These are phyloP conservation scores for Penicillium sp. DNA, from an alignment of 2,329 filamentous ascomycete genomes.

Conservation along the genomic window DNA sequence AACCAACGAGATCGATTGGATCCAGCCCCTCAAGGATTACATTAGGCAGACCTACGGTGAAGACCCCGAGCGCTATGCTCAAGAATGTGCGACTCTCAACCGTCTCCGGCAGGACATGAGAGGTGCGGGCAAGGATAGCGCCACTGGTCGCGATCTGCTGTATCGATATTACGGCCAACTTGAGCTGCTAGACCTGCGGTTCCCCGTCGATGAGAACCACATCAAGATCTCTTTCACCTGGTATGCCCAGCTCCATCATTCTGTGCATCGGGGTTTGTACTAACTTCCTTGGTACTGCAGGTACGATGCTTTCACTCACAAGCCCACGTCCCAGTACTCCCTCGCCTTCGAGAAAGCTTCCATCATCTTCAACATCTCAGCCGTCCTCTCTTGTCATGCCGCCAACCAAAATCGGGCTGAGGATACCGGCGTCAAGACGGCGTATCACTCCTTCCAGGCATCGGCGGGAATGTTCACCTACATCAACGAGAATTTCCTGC, in stretches of 20 bases:
- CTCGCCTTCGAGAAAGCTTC: constrained; percentile 97
- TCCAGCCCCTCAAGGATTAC: constrained; percentile 84
- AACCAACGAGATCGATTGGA: constrained; percentile 99
- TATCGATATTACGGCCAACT: constrained; percentile 98
- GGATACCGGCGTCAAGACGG: constrained; percentile 88
- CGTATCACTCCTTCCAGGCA: constrained; percentile 97
- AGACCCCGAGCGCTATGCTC: constrained; percentile 90
- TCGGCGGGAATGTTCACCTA: constrained; percentile 99
- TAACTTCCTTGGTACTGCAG: constrained; percentile 46
- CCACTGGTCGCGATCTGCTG: constrained; percentile 83
- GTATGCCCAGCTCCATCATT: constrained; percentile 50
- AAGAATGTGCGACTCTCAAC: constrained; percentile 93
- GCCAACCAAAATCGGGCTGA: constrained; percentile 88
- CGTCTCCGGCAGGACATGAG: constrained; percentile 96
- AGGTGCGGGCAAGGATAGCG: constrained; percentile 94
- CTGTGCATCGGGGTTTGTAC: background rate
- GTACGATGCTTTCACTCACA: constrained; percentile 99
- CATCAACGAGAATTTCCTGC: constrained; percentile 98
- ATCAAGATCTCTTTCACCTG: constrained; percentile 99
- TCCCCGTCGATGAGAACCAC: constrained; percentile 96
- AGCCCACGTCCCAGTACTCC: constrained; percentile 94
- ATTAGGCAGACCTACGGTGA: constrained; percentile 93
- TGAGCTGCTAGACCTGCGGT: constrained; percentile 87
- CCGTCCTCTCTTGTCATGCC: constrained; percentile 92
- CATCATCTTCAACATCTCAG: constrained; percentile 99